These are phyloP conservation scores for Gossypium bickii DNA, from an alignment of 345 rosid genomes.

Conservation along the genomic window DNA sequence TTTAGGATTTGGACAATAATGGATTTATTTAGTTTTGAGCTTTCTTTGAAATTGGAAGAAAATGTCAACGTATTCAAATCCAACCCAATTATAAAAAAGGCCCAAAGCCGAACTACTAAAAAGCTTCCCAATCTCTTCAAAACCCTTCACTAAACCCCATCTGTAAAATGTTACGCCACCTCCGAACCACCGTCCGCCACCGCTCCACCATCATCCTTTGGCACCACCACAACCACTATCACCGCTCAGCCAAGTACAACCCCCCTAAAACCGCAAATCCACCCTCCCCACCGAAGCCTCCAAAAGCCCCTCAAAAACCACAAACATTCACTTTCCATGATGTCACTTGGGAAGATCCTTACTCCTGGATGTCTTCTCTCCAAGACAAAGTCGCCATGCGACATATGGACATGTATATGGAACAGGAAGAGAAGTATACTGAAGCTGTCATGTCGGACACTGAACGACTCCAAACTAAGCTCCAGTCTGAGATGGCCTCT, in stretches of 20 bases:
- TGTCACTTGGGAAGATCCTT: slow-evolving; percentile 83
- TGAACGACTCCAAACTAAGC: slow-evolving; percentile 71
- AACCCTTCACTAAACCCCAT: slow-evolving; percentile 15
- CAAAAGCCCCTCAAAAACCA: slow-evolving; percentile 83
- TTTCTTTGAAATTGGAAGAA: background rate
- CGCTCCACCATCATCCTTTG: slow-evolving; percentile 18
- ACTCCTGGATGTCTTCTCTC: slow-evolving; percentile 91
- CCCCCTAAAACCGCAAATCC: slow-evolving; percentile 35
- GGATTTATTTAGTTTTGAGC: background rate
- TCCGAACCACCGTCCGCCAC: slow-evolving; percentile 27
- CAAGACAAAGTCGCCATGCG: slow-evolving; percentile 93
- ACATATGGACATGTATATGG: slow-evolving; percentile 92
- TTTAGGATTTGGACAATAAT: too few relatives aligned
- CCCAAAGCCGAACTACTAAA: background rate
- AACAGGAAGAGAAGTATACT: slow-evolving; percentile 88
- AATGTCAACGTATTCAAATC: background rate
- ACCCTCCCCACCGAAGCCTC: slow-evolving; percentile 64
- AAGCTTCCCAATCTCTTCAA: background rate
- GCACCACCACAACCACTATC: slow-evolving; percentile 12
- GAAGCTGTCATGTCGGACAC: slow-evolving; percentile 82
- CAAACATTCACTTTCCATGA: slow-evolving; percentile 63
- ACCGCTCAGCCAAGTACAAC: slow-evolving; percentile 38
- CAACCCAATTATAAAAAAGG: background rate
- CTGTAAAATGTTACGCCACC: slow-evolving; percentile 32
- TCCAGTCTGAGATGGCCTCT: slow-evolving; percentile 90